Evolutionary conservation across 1,284 basidiomycete species (phyloP), one percentile per base, ranked within the genome.

Genomic region (Ganoderma resinaceum): DNA sequence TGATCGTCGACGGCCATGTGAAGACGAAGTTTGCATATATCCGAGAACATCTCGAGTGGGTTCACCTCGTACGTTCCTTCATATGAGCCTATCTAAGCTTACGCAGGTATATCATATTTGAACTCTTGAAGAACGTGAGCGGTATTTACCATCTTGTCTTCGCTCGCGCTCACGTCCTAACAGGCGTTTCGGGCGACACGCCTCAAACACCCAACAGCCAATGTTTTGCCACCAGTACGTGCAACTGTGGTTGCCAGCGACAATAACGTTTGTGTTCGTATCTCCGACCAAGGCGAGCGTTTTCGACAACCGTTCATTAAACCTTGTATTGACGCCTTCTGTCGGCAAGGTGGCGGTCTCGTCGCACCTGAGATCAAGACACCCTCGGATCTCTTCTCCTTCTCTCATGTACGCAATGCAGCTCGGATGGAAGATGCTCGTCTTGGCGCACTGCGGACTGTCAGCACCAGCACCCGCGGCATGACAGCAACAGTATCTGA

Each of bases 11-110:
- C 64, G 95, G 95, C 12, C 90, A 95, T 76, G 72, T 89, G 31
- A 86, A 90, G 57, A 90, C 89, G 2, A 87, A 82, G 66, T 95
- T 97, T 79, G 85, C 95, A 1, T 97, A 96, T 78, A 95, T 97
- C 71, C 87, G 89, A 46, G 95, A 96, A 77, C 95, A 97, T 79
- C 83, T 97, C 61, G 95, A 95, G 90, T 93, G 73, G 76, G 87
- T 79, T 37, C n/a, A 8, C 58, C 3, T n/a, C 29, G 65, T 16
- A 62, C 61, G 14, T 35, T 70, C 5, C 11, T 46, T 31, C 20
- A 62, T 49, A 26, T 26, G 14, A 23, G 11, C 20, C 20, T 38
- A n/a, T 38, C 23, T 61, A 14, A 60, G 46, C n/a, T 16, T 6
- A 2, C 40, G 23, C 70, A 93, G 92, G 78, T 97, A 96, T 77